A percentile compares a stretch with the other conserved stretches of the same genome.
Evolutionary conservation across 805 yeast species (phyloP).

Genomic region (Ogataea salicorniae): DNA sequence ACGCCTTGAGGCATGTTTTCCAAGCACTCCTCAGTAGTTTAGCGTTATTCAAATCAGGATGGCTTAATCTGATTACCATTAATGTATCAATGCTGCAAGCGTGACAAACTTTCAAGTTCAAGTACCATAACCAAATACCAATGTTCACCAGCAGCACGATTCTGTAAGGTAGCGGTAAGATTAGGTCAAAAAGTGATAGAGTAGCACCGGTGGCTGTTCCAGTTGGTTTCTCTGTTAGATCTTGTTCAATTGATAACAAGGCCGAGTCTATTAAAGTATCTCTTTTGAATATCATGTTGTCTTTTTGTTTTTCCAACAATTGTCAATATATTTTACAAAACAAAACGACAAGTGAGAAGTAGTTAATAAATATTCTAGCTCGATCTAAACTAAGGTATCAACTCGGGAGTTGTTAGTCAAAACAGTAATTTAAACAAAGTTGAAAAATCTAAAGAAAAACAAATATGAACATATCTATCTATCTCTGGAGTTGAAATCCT

Average conservation of each 20-base stretch:
- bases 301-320: no score
- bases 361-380: no score
- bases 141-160: constrained; percentile 43
- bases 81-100: constrained; percentile 40
- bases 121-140: constrained; percentile 52
- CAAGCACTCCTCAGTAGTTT: constrained; percentile 13
- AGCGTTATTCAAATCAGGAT: constrained; percentile 17
- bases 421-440: no score
- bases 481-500: no score
- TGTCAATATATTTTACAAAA: no score
- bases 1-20: constrained; percentile 17
- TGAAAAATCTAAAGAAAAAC: no score
- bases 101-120: constrained; percentile 37
- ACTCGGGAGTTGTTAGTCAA: no score
- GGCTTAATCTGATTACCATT: constrained; percentile 33
- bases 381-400: no score
- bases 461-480: no score
- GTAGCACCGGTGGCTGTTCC: neutral
- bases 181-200: constrained; percentile 23
- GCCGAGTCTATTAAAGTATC: neutral
- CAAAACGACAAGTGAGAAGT: no score
- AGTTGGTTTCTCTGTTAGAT: no score
- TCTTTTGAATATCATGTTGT: neutral
- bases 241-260: no score
- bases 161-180: constrained; percentile 47